Evolutionary conservation across 352 stramenopile genomes (phyloP), one percentile per base, ranked within the genome.

Genomic region (Phytophthora idaei): DNA sequence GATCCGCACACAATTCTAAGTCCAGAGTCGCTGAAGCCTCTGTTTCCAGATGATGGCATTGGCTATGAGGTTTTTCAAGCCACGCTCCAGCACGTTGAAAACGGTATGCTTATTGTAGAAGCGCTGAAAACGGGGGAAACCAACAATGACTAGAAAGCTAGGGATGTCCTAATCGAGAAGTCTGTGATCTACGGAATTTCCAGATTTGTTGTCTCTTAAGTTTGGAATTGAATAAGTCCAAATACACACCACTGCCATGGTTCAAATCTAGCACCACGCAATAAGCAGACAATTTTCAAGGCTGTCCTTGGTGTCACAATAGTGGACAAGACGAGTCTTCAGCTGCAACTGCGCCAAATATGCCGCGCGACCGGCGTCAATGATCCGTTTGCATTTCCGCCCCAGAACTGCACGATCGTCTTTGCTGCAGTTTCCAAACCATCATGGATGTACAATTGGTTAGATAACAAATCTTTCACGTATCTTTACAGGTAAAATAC

Each of bases 201-300:
- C 32, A 37, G 21, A 21, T 21, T 21, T 21, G 21, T 37, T 12
- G 3, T 37, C 2, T 12, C 32, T 37, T 37, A 37, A 37, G 5
- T 5, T 37, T 37, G 2, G 9, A 37, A 37, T 37, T 37, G 32
- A 12, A 21, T 21, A 21, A 21, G 21, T 21, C 21, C 21, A 21
- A 21, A 21, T 21, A 21, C 21, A 21, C 21, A 21, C 14, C 14
- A 45, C 36, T 45, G 14, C 29, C 25, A 44, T 17, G 21, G 6
- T 28, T 55, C 11, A 12, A 10, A 5, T 57, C 60, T 71, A 79
- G 46, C 59, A 49, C 85, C 83, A 94, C 14, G 85, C 84, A 45
- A 94, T 76, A 21, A 94, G 61, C 48, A 94, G 62, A 50, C 87
- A 94, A 57, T 94, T 94, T 56, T 94, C 87, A 34, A 94, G 77